A percentile compares a stretch with the other conserved stretches of the same genome.
Evolutionary conservation across 1,284 basidiomycete genomes (phyloP).

Genomic region (Gymnopus androsaceus): DNA sequence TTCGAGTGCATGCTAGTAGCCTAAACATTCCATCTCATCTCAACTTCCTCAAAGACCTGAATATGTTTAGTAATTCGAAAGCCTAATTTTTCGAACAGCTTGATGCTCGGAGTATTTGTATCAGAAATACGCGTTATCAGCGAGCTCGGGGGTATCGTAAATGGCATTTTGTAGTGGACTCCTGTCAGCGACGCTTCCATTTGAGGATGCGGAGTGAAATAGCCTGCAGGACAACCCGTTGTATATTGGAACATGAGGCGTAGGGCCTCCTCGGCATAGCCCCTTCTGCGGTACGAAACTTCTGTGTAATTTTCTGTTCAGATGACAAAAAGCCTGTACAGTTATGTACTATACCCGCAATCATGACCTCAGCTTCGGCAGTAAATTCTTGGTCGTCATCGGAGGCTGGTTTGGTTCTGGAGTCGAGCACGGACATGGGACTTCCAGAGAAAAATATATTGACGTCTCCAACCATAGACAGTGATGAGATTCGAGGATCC

Average conservation of each 20-base stretch:
- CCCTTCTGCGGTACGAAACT: constrained; percentile 56
- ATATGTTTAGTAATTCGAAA: constrained; percentile 67
- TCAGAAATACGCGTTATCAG: constrained; percentile 61
- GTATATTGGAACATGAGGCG: constrained; percentile 66
- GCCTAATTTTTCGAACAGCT: constrained; percentile 69
- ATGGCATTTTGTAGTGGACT: constrained; percentile 6
- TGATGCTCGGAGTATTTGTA: constrained; percentile 56
- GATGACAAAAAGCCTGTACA: neutral
- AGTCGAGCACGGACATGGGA: neutral
- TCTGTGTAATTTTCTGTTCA: neutral
- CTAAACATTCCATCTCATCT: constrained; percentile 60
- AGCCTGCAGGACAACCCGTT: constrained; percentile 37
- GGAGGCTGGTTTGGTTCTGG: neutral
- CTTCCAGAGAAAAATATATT: constrained; percentile 82
- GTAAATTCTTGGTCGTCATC: constrained; percentile 42
- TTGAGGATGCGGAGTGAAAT: constrained; percentile 13
- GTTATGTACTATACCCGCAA: constrained; percentile 56
- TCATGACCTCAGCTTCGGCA: constrained; percentile 81
- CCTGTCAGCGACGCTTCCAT: neutral
- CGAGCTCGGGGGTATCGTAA: constrained; percentile 36
- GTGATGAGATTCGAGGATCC: constrained; percentile 40
- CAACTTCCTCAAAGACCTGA: constrained; percentile 74
- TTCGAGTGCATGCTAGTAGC: too few relatives aligned
- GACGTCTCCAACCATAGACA: constrained; percentile 89
- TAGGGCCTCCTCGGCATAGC: constrained; percentile 68